These are phyloP conservation scores for Coriolopsis trogii DNA, from an alignment of 1,284 basidiomycete species.

Conservation along the genomic window DNA sequence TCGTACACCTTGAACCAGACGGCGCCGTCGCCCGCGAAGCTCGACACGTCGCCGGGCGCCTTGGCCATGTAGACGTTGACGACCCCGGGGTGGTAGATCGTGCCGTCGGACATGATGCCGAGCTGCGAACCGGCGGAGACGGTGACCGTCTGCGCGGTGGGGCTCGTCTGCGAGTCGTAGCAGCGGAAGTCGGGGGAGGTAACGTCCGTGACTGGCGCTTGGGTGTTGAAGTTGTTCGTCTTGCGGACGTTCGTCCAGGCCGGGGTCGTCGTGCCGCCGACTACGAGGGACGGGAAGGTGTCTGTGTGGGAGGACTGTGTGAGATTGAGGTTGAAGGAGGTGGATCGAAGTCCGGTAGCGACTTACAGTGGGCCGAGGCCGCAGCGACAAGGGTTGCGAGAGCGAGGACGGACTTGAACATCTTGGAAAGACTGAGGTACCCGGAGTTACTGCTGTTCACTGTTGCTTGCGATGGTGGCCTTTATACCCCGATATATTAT, in stretches of 20 bases:
- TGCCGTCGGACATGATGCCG: slow-evolving; percentile 27
- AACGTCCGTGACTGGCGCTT: slow-evolving; percentile 38
- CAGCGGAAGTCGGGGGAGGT: slow-evolving; percentile 49
- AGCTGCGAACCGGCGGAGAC: slow-evolving; percentile 25
- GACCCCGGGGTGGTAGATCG: slow-evolving; percentile 39
- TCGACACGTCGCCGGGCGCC: slow-evolving; percentile 45
- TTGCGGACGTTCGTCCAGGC: slow-evolving; percentile 48
- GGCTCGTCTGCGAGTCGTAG: slow-evolving; percentile 45
- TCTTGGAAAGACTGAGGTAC: slow-evolving; percentile 9
- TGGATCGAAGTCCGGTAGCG: background rate
- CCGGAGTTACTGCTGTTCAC: slow-evolving; percentile 2
- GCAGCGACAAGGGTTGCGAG: slow-evolving; percentile 21
- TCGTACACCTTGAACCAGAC: slow-evolving; percentile 50
- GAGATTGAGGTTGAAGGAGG: background rate
- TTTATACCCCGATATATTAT: slow-evolving; percentile 7
- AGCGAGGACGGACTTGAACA: slow-evolving; percentile 20
- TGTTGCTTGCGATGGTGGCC: background rate
- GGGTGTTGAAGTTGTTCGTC: slow-evolving; percentile 46
- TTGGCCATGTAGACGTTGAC: slow-evolving; percentile 42
- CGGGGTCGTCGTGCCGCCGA: slow-evolving; percentile 24
- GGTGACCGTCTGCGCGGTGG: slow-evolving; percentile 40
- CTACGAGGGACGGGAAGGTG: slow-evolving; percentile 34
- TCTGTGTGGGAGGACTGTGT: slow-evolving; percentile 10
- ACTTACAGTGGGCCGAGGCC: slow-evolving; percentile 23
- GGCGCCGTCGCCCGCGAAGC: slow-evolving; percentile 40